phyloP scores from a whole-genome alignment of 1,284 basidiomycete genomes.

The Papiliotrema flavescens region DNA sequence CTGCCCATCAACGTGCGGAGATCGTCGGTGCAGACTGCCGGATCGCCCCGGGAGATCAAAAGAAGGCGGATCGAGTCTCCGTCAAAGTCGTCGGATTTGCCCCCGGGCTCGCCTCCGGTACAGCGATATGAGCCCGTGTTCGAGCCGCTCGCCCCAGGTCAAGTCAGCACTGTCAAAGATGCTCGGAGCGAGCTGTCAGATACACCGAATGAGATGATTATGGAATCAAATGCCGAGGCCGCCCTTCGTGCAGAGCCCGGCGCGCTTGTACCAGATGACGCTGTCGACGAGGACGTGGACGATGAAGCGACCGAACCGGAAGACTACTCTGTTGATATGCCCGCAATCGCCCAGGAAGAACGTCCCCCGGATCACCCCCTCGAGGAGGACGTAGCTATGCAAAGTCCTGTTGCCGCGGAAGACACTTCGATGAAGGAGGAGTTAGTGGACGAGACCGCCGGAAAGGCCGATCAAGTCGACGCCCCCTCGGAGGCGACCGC shows the following conservation, averaged over 20 bases:
- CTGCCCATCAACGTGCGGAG: not conserved
- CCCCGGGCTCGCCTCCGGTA: not conserved
- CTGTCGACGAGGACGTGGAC: not conserved
- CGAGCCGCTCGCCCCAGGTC: not conserved
- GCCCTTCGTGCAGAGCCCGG: not conserved
- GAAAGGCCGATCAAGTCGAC: no score
- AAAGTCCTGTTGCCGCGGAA: no score
- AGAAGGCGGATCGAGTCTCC: not conserved
- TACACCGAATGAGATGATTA: no score
- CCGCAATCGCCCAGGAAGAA: no score
- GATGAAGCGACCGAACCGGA: no score
- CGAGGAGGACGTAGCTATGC: no score
- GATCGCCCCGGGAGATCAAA: not conserved
- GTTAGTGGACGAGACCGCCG: no score
- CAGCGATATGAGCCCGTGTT: not conserved
- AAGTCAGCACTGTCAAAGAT: not conserved
- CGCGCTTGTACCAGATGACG: not conserved
- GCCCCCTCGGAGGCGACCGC: no score
- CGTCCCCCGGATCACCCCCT: no score
- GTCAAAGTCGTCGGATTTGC: not conserved
- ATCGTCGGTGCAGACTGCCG: not conserved
- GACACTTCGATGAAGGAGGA: no score
- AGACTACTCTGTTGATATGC: not conserved
- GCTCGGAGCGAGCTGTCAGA: not conserved
- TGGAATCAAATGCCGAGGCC: not conserved